Base-by-base conservation (phyloP, 768 basidiomycete species). In the Pisolithus sp. region DNA sequence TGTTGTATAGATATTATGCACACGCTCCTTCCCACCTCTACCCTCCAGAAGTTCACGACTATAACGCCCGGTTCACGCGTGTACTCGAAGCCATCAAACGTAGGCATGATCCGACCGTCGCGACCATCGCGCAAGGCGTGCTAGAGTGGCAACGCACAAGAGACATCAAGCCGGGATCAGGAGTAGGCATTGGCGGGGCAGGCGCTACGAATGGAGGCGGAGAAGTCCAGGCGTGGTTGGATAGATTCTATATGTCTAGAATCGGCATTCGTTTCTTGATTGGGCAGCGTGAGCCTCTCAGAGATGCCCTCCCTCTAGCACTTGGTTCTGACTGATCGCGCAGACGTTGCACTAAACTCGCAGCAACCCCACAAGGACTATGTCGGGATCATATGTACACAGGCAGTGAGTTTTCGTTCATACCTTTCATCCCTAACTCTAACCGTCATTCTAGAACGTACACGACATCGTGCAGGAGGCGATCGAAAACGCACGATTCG, bases 381-480 rank as follows among this genome's bases (percentile, higher is more conserved):
- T 63, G 96, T 99, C 24, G 95, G 96, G 8, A 97, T 99, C 62
- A 98, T 98, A 63, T 96, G 93, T 69, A 97, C 91, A 2, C 78
- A 89, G 63, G 86, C 93, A 2, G 86, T 89, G 57, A 58, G 86
- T 77, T 36, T 52, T 30, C 18, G 20, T n/a, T 15, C 38, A 45
- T 7, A 36, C 24, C 48, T 20, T 37, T 46, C 41, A 6, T 8
- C 46, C 12, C 52, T 7, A 43, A n/a, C 44, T 26, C 30, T 9
- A 37, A 37, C 40, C 43, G 50, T 46, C 56, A 38, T 26, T 49
- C 46, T 61, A 89, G 82, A 97, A 93, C 67, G 85, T 99, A 0
- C 93, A 93, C 61, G 93, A 98, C 63, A 96, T 97, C 56, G 86
- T 95, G n/a, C 87, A 91, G 62, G 96, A 99, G 75, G 90, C 95